Evolutionary conservation across 768 basidiomycete genomes (phyloP), one percentile per base, ranked within the genome.

Genomic region (Lactarius evosmus): DNA sequence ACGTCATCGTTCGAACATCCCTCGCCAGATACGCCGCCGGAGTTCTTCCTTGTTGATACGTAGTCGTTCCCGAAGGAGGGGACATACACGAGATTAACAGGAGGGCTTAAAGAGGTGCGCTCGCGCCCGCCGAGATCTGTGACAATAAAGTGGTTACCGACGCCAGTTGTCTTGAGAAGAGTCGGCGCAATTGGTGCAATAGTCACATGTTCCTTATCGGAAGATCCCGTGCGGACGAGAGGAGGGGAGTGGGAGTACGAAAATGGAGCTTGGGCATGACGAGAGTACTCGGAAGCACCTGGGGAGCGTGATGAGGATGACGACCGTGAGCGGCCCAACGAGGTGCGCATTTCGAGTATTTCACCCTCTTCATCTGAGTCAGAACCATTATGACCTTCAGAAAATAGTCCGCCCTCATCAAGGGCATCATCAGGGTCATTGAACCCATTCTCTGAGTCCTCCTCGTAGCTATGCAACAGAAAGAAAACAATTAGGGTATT

Each of bases 121-220:
- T 67, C 44, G 14, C 67, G 71, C 36, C 63, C 65, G 25, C 72
- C 72, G 41, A 72, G 70, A 7, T 72, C 75, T 30, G 76, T 75
- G 6, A 62, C 55, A 11, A 49, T 52, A 7, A 70, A 66, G 55
- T 74, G 69, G 57, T 83, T 82, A 7, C 79, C 81, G 12, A 80
- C 76, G 1, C 81, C 78, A 11, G 79, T 83, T 19, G 91, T 91
- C 78, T 98, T 99, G 67, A 98, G 80, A 52, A 91, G 82, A 5
- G 97, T 95, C 5, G 88, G 88, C 0, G 88, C 85, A 52, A 90
- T 88, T 40, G 85, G 80, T 14, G 86, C 86, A 60, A 89, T 90
- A 11, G 88, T 89, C 66, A 88, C 75, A 32, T 83, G 81, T 44
- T 87, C 85, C 33, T 79, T 74, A 61, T 81, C 77, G 50, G 71